A percentile compares a stretch with the other conserved stretches of the same genome.
phyloP scores from a whole-genome alignment of 495 filamentous ascomycete species.

The Podospora fimiseda region DNA sequence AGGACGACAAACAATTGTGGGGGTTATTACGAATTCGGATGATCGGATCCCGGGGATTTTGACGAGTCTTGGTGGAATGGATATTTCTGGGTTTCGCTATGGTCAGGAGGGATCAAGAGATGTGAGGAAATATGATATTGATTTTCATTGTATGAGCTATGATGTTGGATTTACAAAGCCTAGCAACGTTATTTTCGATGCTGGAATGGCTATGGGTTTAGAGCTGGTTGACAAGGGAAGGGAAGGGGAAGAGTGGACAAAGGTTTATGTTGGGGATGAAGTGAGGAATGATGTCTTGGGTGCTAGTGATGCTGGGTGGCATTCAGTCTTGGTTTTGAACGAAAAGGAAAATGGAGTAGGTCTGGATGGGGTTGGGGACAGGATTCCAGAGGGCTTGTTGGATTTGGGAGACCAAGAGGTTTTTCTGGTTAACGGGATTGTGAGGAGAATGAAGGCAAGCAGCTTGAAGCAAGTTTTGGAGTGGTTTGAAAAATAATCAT shows the following conservation, averaged over 20 bases:
- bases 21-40: constrained; percentile 74
- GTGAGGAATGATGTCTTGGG: constrained; percentile 54
- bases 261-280: constrained; percentile 66
- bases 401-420: too few relatives aligned
- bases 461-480: too few relatives aligned
- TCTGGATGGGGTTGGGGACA: neutral
- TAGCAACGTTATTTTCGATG: constrained; percentile 53
- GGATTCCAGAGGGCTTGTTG: neutral
- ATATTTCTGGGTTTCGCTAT: neutral
- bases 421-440: too few relatives aligned
- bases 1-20: constrained; percentile 44
- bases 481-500: too few relatives aligned
- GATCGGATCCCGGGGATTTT: constrained; percentile 59
- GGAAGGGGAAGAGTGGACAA: constrained; percentile 32
- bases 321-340: constrained; percentile 28
- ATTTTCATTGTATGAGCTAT: constrained; percentile 66
- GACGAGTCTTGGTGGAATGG: constrained; percentile 50
- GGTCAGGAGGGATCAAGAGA: neutral
- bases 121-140: constrained; percentile 41
- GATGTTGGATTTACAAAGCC: constrained; percentile 70
- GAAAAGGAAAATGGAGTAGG: neutral
- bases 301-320: constrained; percentile 59
- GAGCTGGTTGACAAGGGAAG: neutral
- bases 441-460: neutral
- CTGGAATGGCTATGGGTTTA: constrained; percentile 40